Evolutionary conservation across 202 grass and related monocot genomes (phyloP).

Genomic region (Cymbopogon flexuosus): DNA sequence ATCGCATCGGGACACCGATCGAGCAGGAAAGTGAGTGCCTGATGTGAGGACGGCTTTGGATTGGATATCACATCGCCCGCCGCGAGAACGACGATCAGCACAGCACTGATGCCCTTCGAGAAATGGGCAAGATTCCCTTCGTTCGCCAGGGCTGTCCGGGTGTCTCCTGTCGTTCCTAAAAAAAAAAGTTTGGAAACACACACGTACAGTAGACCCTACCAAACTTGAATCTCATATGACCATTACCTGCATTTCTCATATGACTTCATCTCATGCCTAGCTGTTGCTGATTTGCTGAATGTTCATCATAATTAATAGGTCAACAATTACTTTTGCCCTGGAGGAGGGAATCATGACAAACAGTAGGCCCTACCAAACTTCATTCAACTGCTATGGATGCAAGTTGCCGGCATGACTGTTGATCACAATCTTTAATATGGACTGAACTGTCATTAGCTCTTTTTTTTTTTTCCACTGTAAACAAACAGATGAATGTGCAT

Average conservation of each 20-base stretch:
- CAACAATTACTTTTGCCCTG: not conserved
- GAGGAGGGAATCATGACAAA: not conserved
- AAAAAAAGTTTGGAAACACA: not conserved
- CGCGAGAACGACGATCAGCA: constrained; percentile 5
- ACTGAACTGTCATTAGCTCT: not conserved
- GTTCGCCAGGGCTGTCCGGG: not conserved
- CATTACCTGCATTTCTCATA: not conserved
- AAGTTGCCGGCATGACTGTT: not conserved
- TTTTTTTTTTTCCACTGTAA: constrained; percentile 18
- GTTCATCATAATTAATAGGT: not conserved
- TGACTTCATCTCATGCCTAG: not conserved
- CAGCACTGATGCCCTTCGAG: not conserved
- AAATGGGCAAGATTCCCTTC: constrained; percentile 35
- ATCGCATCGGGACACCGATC: not conserved
- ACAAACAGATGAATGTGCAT: constrained; percentile 25
- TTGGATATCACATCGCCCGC: constrained; percentile 21
- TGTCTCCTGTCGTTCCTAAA: not conserved
- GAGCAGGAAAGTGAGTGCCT: not conserved
- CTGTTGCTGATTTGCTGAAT: not conserved
- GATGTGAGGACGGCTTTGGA: not conserved
- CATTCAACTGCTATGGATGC: not conserved
- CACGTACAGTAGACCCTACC: too few species aligned
- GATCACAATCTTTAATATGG: not conserved
- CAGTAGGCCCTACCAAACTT: not conserved
- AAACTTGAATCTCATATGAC: too few species aligned